Base-by-base conservation (phyloP, 176 grass and related monocot genomes). In the Cymbopogon citratus region DNA sequence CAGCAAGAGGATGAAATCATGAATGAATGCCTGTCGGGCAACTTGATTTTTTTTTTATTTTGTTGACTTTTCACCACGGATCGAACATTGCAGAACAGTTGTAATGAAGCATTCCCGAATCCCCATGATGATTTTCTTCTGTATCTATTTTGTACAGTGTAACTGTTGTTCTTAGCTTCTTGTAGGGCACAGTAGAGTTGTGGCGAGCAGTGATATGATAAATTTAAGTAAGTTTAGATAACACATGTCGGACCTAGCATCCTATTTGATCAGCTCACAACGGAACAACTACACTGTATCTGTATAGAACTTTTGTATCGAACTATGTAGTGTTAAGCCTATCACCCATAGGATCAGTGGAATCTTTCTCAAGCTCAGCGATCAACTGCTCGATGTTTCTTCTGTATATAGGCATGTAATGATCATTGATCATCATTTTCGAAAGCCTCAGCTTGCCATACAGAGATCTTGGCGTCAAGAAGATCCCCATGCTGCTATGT, bases 391-490 rank as follows among this genome's bases (percentile, higher is more conserved):
- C 96, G 1, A 95, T 93, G 36, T 90, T 98, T 81, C 87, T 93
- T 85, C 90, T 91, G 56, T 98, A 98, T 40, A 90, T 90, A 31
- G 96, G 96, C 96, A 98, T 98, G 82, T 90, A 98, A 87, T 98
- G 96, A 57, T 98, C 91, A 46, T 98, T 98, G 74, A 98, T 93
- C 96, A 98, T 95, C 62, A 85, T 85, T 71, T 95, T 90, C 0
- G 92, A 98, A 59, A 98, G 90, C 84, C 92, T 95, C 76, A 98
- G 80, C 64, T 98, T 95, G 46, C 92, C 96, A 28, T 98, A 98
- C 13, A 98, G 74, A 44, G 91, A 91, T 79, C 96, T 86, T 65
- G 90, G 92, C 10, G 92, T 91, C 87, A 91, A 71, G 76, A 90
- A 98, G 44, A 95, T 93, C 27, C 85, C 87, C 44, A 93, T 89